phyloP scores from a whole-genome alignment of 106 monocot species.

The Cymbidium sinense region DNA sequence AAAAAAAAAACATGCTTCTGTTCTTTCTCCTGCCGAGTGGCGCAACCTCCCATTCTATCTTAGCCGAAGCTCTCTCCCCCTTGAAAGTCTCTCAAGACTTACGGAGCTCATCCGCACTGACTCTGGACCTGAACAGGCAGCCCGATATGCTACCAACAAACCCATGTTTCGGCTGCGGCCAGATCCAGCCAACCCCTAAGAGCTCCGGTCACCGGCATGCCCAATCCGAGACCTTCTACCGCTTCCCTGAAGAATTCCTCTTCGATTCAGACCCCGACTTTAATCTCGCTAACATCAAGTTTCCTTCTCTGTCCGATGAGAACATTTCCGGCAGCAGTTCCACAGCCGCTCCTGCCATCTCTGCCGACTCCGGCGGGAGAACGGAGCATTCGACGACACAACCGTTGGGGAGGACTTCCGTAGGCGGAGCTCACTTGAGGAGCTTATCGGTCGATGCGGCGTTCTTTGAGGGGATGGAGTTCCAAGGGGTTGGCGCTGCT shows the following conservation, averaged over 20 bases:
- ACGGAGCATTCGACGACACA: neutral
- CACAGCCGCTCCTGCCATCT: neutral
- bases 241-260: too few relatives aligned
- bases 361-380: constrained; percentile 5
- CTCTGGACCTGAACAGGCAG: neutral
- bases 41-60: too few relatives aligned
- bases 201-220: constrained; percentile 35
- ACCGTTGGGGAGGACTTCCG: neutral
- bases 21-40: too few relatives aligned
- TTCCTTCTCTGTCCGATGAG: constrained; percentile 75
- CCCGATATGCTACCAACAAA: neutral
- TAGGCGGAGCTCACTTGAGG: constrained; percentile 21
- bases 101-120: neutral
- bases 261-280: too few relatives aligned
- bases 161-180: neutral
- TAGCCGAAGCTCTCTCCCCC: too few relatives aligned
- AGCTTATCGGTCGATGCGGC: too few relatives aligned
- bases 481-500: neutral
- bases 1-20: too few relatives aligned
- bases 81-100: neutral
- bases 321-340: constrained; percentile 18
- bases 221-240: too few relatives aligned
- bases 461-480: constrained; percentile 48
- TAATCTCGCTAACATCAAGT: too few relatives aligned
- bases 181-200: constrained; percentile 6